These are phyloP conservation scores for Zoysia pacifica DNA, from an alignment of 176 grass and related monocot species.

Conservation along the genomic window DNA sequence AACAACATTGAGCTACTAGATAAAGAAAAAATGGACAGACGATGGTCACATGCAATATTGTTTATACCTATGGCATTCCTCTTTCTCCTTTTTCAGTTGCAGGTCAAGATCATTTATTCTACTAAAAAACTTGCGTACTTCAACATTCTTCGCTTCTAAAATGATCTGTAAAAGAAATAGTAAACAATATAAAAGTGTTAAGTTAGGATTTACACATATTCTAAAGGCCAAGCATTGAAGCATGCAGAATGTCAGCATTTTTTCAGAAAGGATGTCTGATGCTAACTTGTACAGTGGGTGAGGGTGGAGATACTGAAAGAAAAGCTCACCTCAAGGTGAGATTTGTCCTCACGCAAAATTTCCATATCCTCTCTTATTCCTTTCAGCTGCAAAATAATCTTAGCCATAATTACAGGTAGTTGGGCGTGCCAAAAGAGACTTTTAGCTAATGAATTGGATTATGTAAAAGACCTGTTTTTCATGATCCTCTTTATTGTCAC, in stretches of 20 bases:
- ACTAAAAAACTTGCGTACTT: constrained; percentile 68
- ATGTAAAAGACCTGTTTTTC: constrained; percentile 57
- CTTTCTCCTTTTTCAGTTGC: constrained; percentile 67
- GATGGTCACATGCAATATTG: neutral
- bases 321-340: constrained; percentile 69
- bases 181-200: constrained; percentile 1
- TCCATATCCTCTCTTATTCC: constrained; percentile 68
- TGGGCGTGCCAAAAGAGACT: neutral
- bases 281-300: neutral
- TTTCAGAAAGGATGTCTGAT: neutral
- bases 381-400: constrained; percentile 63
- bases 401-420: neutral
- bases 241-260: neutral
- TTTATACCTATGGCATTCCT: constrained; percentile 76
- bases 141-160: constrained; percentile 71
- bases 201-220: constrained; percentile 23
- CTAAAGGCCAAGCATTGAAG: neutral
- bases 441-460: constrained; percentile 18
- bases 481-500: constrained; percentile 62
- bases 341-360: constrained; percentile 63
- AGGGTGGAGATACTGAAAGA: neutral
- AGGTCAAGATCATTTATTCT: constrained; percentile 75
- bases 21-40: neutral
- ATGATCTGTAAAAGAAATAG: constrained; percentile 48
- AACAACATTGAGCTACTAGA: constrained; percentile 11